phyloP scores from a whole-genome alignment of 805 yeast species.

The Yarrowia hollandica region DNA sequence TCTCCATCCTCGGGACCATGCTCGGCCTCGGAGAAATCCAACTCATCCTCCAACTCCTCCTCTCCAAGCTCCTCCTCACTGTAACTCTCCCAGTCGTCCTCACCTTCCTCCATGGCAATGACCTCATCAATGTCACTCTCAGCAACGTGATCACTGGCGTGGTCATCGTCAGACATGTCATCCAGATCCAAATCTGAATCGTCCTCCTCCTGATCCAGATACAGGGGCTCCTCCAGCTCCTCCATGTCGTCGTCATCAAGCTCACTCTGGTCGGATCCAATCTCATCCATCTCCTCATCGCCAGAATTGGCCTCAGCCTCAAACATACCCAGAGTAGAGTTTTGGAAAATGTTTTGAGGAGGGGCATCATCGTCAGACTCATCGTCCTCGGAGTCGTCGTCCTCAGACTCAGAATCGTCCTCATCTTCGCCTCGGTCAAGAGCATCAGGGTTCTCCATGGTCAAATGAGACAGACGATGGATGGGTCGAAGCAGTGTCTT shows the following conservation, averaged over 20 bases:
- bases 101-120: slow-evolving; percentile 25
- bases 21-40: slow-evolving; percentile 26
- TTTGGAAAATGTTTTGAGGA: slow-evolving; percentile 77
- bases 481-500: slow-evolving; percentile 61
- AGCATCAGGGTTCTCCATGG: slow-evolving; percentile 39
- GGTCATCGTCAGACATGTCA: slow-evolving; percentile 26
- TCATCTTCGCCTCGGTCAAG: slow-evolving; percentile 45
- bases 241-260: slow-evolving; percentile 23
- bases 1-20: slow-evolving; percentile 13
- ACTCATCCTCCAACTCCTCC: slow-evolving; percentile 18
- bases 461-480: slow-evolving; percentile 49
- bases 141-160: slow-evolving; percentile 17
- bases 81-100: slow-evolving; percentile 25
- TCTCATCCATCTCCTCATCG: slow-evolving; percentile 28
- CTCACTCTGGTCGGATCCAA: slow-evolving; percentile 17
- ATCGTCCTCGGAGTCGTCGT: slow-evolving; percentile 39
- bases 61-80: slow-evolving; percentile 1
- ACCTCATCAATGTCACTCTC: slow-evolving; percentile 25
- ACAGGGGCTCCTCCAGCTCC: slow-evolving; percentile 22
- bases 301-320: slow-evolving; percentile 64
- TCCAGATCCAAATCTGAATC: slow-evolving; percentile 4
- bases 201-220: slow-evolving; percentile 17
- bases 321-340: slow-evolving; percentile 92
- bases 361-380: slow-evolving; percentile 42
- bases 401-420: slow-evolving; percentile 36